These are phyloP conservation scores for Phytophthora quininea DNA, from an alignment of 352 stramenopile species.

Conservation along the genomic window DNA sequence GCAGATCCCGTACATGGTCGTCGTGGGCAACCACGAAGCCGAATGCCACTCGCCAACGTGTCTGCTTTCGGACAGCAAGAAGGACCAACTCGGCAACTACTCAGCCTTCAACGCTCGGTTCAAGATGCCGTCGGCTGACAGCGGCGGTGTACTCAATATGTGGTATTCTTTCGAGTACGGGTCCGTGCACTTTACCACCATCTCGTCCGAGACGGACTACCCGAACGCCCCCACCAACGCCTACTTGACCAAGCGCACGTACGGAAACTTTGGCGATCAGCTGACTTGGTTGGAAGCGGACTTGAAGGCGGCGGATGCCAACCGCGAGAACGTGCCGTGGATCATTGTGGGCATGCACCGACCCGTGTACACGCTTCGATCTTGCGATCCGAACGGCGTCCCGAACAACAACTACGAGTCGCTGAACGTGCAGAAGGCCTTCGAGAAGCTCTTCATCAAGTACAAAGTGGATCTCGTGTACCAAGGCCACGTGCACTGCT, in stretches of 20 bases:
- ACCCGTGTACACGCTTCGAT: conserved; percentile 49
- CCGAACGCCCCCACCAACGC: conserved; percentile 40
- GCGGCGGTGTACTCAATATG: conserved; percentile 47
- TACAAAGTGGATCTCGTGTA: conserved; percentile 62
- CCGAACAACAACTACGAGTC: conserved; percentile 40
- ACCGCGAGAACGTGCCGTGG: conserved; percentile 51
- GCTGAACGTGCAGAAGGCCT: conserved; percentile 47
- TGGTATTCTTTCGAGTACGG: conserved; percentile 55
- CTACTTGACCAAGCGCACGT: conserved; percentile 36
- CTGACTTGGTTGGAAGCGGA: conserved; percentile 55
- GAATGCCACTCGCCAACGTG: conserved; percentile 44
- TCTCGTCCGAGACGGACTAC: conserved; percentile 79
- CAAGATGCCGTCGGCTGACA: conserved; percentile 46
- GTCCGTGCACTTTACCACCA: conserved; percentile 73
- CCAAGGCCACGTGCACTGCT: conserved; percentile 54
- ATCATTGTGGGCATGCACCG: conserved; percentile 60
- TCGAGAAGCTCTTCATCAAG: conserved; percentile 62
- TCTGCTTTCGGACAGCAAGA: conserved; percentile 29
- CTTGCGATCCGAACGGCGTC: conserved; percentile 38
- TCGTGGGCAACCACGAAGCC: conserved; percentile 62
- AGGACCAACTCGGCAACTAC: conserved; percentile 56
- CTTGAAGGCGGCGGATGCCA: conserved; percentile 48
- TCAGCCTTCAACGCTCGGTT: conserved; percentile 58
- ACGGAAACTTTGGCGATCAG: conserved; percentile 46
- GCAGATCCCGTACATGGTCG: conserved; percentile 71